Evolutionary conservation across 306 rosid genomes (phyloP).

Genomic region (Alnus rubra): DNA sequence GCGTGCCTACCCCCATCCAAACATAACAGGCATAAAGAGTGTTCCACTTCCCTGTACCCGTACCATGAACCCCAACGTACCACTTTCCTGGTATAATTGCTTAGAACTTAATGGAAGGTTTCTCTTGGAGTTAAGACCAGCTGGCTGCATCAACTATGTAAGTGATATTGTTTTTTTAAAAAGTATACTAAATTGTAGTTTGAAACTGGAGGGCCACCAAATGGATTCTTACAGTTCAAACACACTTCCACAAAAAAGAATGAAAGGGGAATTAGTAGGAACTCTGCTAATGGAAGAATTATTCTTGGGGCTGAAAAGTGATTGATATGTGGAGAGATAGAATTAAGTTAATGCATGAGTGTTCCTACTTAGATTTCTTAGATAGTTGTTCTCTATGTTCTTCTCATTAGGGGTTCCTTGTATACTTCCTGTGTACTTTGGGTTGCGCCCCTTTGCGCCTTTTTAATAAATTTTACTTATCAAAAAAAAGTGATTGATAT

Average conservation of each 20-base stretch:
- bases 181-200: background rate
- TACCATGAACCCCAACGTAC: background rate
- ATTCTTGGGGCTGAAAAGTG: background rate
- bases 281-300: conserved; percentile 6
- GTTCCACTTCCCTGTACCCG: background rate
- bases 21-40: background rate
- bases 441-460: too few species aligned
- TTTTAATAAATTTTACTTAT: too few species aligned
- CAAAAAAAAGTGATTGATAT: conserved; percentile 10
- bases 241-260: background rate
- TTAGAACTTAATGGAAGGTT: background rate
- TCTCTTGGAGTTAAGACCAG: background rate
- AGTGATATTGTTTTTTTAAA: background rate
- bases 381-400: too few species aligned
- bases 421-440: too few species aligned
- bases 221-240: background rate
- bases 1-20: background rate
- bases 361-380: too few species aligned
- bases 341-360: too few species aligned
- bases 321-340: conserved; percentile 2
- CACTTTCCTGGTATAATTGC: background rate
- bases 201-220: background rate
- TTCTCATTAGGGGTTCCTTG: too few species aligned
- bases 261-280: background rate
- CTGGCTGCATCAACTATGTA: background rate